A percentile compares a stretch with the other conserved stretches of the same genome.
Conservation (phyloP, 768 basidiomycete genomes). For the Pulveroboletus frians region DNA sequence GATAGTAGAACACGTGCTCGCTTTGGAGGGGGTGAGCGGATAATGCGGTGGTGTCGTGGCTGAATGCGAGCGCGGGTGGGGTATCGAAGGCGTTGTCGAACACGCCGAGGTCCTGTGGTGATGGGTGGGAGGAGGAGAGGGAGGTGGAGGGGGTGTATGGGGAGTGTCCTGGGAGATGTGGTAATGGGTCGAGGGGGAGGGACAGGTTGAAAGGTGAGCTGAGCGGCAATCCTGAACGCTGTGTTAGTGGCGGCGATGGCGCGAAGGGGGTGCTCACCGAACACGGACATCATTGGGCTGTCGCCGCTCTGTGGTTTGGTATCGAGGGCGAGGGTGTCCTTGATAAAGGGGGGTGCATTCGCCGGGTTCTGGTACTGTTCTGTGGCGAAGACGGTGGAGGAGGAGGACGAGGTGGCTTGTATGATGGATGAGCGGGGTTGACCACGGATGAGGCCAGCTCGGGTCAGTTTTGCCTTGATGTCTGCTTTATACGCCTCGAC, state of each 20-base stretch:
- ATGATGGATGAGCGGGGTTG: constrained; percentile 63
- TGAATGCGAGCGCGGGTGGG: constrained; percentile 27
- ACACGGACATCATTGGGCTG: constrained; percentile 27
- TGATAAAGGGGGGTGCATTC: constrained; percentile 17
- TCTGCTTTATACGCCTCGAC: constrained; percentile 80
- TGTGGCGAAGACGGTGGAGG: constrained; percentile 32
- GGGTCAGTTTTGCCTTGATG: constrained; percentile 76
- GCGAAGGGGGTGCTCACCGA: constrained; percentile 18
- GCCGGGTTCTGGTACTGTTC: constrained; percentile 24
- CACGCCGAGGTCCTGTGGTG: constrained; percentile 29
- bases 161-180: constrained; percentile 28
- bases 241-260: constrained; percentile 10
- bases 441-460: constrained; percentile 75
- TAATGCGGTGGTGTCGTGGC: constrained; percentile 20
- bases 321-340: constrained; percentile 24
- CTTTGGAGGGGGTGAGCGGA: constrained; percentile 44
- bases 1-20: constrained; percentile 69
- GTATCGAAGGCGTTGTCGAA: constrained; percentile 34
- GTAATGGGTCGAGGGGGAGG: constrained; percentile 23
- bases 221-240: constrained; percentile 20
- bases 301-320: constrained; percentile 10
- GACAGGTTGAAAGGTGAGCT: constrained; percentile 30
- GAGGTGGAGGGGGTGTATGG: constrained; percentile 33
- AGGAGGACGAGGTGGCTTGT: constrained; percentile 31
- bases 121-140: constrained; percentile 31